Conservation (phyloP, 495 filamentous ascomycete genomes). For the Penicillium goetzii region DNA sequence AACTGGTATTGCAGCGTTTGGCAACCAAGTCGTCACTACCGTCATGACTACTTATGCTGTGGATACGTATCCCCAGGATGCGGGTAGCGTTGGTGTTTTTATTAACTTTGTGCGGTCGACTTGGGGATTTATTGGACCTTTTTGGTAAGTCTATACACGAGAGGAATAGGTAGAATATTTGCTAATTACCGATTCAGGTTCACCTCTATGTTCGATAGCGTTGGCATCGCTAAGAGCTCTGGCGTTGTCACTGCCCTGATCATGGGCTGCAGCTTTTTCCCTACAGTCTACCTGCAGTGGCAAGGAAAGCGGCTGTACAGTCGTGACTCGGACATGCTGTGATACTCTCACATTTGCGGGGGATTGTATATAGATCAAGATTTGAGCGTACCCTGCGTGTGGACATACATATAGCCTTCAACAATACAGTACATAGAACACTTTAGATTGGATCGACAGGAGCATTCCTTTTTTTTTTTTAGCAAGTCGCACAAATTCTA, state of each 20-base stretch:
- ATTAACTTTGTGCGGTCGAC: slow-evolving; percentile 59
- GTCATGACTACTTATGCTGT: slow-evolving; percentile 61
- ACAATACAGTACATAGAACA: not conserved
- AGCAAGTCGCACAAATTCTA: not conserved
- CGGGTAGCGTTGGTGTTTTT: slow-evolving; percentile 58
- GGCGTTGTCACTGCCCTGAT: slow-evolving; percentile 48
- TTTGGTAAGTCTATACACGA: slow-evolving; percentile 46
- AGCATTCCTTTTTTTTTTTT: not conserved
- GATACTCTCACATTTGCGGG: not conserved
- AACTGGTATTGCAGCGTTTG: slow-evolving; percentile 53
- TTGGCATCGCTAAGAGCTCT: slow-evolving; percentile 50
- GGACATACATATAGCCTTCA: not conserved
- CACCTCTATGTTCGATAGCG: slow-evolving; percentile 51
- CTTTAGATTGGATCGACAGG: not conserved
- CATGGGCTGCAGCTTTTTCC: slow-evolving; percentile 48
- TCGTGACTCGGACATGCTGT: slow-evolving; percentile 1
- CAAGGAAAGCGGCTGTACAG: slow-evolving; percentile 30
- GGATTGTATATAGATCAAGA: not conserved
- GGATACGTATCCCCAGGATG: slow-evolving; percentile 55
- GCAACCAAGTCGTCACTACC: slow-evolving; percentile 62
- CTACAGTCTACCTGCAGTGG: slow-evolving; percentile 46
- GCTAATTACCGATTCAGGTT: slow-evolving; percentile 39
- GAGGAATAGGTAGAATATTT: not conserved
- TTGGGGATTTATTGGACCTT: slow-evolving; percentile 64
- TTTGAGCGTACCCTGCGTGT: not conserved